These are phyloP conservation scores for Rubia yunnanensis DNA, from an alignment of 257 asterid genomes.

Conservation along the genomic window DNA sequence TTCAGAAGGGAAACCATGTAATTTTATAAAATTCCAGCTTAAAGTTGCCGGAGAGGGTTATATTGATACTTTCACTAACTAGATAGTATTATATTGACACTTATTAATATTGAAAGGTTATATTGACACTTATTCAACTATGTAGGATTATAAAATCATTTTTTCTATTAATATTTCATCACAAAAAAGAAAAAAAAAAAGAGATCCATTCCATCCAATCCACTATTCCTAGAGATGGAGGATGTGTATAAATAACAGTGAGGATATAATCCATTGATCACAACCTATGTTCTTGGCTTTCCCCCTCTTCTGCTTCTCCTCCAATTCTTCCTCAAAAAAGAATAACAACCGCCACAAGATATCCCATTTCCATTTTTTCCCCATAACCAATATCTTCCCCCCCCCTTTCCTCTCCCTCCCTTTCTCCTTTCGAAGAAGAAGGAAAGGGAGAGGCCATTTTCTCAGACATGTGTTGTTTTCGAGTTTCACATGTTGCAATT, in stretches of 20 bases:
- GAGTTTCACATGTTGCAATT: conserved; percentile 15
- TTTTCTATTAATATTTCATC: too few species aligned
- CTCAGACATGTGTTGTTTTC: not conserved
- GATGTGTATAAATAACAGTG: conserved; percentile 12
- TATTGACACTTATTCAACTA: too few species aligned
- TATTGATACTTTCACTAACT: too few species aligned
- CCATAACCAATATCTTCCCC: not conserved
- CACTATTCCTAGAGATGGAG: not conserved
- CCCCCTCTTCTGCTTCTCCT: conserved; percentile 13
- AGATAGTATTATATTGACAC: too few species aligned
- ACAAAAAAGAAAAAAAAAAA: too few species aligned
- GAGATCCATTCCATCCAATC: not conserved
- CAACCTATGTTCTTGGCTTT: conserved; percentile 17
- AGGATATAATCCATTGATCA: conserved; percentile 21
- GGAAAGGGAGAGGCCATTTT: conserved; percentile 13
- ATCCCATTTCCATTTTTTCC: conserved; percentile 18
- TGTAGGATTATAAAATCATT: too few species aligned
- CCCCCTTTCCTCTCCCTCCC: conserved; percentile 10
- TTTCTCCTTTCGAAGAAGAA: conserved; percentile 21
- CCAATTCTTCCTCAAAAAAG: conserved; percentile 18
- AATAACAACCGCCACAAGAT: conserved; percentile 44
- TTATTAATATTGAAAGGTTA: too few species aligned
- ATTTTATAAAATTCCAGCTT: too few species aligned
- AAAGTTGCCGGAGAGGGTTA: too few species aligned
- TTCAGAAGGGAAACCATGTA: too few species aligned